Base-by-base conservation (phyloP, 768 basidiomycete genomes). In the Mycena rebaudengoi region DNA sequence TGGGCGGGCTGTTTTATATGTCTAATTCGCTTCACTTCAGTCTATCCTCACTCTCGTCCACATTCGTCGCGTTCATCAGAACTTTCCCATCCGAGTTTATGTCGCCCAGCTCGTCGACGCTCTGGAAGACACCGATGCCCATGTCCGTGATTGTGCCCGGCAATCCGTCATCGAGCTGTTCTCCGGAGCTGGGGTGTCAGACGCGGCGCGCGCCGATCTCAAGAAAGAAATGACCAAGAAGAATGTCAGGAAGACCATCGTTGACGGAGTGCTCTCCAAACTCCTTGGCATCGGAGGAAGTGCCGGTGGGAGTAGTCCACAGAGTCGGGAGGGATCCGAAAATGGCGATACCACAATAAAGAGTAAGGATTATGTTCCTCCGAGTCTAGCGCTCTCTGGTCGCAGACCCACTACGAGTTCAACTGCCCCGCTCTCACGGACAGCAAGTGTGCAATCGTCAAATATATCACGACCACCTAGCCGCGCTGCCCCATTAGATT, bases 171-270 rank as follows among this genome's bases (percentile, higher is more conserved):
- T 98, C 16, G 88, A 91, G 67, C 82, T 99, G 56, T 97, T 98
- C 72, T 89, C 94, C 1, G 92, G 93, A 16, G 85, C 91, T 0
- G 87, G 86, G 5, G 94, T 95, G 14, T 88, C 90, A 3, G 91
- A 96, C 72, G 89, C 88, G 8, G 98, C 98, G 4, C 89, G 94
- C 52, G 88, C 95, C 5, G 97, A 99, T 74, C 82, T 99, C 55
- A 98, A 98, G 83, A 96, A 95, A 73, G 91, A 95, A 73, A 84
- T 99, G 83, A 75, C 84, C 2, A 94, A 91, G 80, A 94, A 93
- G 75, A 86, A 86, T 40, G 92, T 98, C 41, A 86, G 95, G 32
- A 97, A 96, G 78, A 86, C 88, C 5, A 96, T 96, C 45, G 88
- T 91, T 14, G 96, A 98, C 64, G 83, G 83, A 53, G 88, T 99